Evolutionary conservation across 176 grass and related monocot species (phyloP).

Genomic region (Carex cristatella): DNA sequence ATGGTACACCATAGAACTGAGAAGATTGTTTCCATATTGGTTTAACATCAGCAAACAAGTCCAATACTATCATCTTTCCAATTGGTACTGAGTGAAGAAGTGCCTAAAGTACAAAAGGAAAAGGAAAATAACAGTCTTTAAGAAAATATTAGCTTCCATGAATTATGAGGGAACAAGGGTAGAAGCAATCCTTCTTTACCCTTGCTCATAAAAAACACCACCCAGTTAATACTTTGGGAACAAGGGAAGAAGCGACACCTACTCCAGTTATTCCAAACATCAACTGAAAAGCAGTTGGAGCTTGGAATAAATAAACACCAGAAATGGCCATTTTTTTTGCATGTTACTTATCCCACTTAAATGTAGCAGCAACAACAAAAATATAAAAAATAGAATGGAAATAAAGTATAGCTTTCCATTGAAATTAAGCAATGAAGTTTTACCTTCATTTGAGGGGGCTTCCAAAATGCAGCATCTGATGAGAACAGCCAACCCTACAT

Average conservation of each 20-base stretch:
- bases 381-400: not conserved
- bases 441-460: constrained; percentile 94
- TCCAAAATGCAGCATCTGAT: constrained; percentile 74
- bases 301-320: not conserved
- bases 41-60: constrained; percentile 98
- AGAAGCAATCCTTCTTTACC: not conserved
- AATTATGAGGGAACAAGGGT: not conserved
- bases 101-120: constrained; percentile 47
- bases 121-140: constrained; percentile 19
- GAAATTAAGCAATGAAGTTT: not conserved
- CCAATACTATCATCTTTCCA: constrained; percentile 99
- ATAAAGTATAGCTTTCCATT: not conserved
- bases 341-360: not conserved
- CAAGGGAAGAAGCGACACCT: not conserved
- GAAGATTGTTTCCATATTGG: constrained; percentile 87
- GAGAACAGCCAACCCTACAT: constrained; percentile 96
- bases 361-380: not conserved
- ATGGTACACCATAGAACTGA: constrained; percentile 89
- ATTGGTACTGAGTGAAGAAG: constrained; percentile 89
- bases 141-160: constrained; percentile 3
- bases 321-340: not conserved
- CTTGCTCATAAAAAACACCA: not conserved
- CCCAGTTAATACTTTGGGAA: not conserved
- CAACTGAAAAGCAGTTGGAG: not conserved
- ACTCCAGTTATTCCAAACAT: not conserved